phyloP scores from a whole-genome alignment of 768 basidiomycete genomes.

The Rickenella mellea region DNA sequence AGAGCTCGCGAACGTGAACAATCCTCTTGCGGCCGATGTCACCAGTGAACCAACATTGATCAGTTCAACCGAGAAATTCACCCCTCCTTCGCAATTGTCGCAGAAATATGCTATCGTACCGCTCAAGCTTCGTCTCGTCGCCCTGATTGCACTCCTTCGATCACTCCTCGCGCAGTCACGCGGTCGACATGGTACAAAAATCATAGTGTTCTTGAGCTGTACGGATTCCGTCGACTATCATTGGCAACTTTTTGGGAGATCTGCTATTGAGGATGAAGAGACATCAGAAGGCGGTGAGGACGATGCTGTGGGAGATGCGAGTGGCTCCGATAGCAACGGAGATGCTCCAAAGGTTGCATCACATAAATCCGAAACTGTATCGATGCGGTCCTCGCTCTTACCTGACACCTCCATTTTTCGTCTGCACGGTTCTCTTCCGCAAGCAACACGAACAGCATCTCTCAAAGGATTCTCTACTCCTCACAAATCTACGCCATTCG shows the following conservation, averaged over 20 bases:
- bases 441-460: constrained; percentile 68
- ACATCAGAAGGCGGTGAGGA: constrained; percentile 15
- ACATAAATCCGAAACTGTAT: constrained; percentile 30
- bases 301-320: constrained; percentile 11
- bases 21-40: constrained; percentile 10
- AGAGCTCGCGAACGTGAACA: constrained; percentile 27
- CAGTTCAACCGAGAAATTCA: constrained; percentile 54
- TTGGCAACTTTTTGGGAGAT: constrained; percentile 73
- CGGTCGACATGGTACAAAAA: constrained; percentile 47
- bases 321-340: constrained; percentile 16
- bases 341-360: constrained; percentile 17
- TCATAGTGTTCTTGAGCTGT: constrained; percentile 94
- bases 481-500: constrained; percentile 14
- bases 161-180: constrained; percentile 60
- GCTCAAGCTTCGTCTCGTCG: constrained; percentile 88
- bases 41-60: constrained; percentile 4
- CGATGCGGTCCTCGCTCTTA: constrained; percentile 62
- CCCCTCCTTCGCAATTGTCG: constrained; percentile 85
- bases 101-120: constrained; percentile 90
- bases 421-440: constrained; percentile 87
- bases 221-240: constrained; percentile 98
- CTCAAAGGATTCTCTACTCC: constrained; percentile 69
- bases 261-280: constrained; percentile 46
- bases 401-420: constrained; percentile 78
- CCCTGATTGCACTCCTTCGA: constrained; percentile 79